phyloP scores from a whole-genome alignment of 2,329 filamentous ascomycete species.

The Apiospora sp. region DNA sequence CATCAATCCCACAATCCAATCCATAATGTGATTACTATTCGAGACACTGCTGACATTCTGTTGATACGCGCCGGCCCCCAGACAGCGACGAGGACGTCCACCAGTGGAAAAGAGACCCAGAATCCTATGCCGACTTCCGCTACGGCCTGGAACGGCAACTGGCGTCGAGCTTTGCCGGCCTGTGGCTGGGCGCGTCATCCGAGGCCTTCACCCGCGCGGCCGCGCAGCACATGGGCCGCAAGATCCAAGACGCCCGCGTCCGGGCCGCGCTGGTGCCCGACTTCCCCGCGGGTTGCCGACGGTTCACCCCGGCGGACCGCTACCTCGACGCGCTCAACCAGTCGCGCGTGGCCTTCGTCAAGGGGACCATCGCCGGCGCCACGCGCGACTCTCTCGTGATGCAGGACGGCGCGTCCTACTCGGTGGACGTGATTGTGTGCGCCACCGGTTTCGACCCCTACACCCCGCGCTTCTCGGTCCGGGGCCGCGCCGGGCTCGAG shows the following conservation, averaged over 20 bases:
- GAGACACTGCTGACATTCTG: not conserved
- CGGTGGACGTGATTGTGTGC: conserved; percentile 21
- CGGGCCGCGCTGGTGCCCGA: not conserved
- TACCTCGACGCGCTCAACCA: conserved; percentile 16
- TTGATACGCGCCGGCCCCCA: conserved; percentile 31
- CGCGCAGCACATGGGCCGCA: not conserved
- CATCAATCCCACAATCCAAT: not conserved
- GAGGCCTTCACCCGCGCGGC: not conserved
- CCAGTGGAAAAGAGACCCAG: conserved; percentile 47
- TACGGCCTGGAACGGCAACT: conserved; percentile 52
- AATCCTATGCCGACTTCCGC: conserved; percentile 49
- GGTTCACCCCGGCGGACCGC: conserved; percentile 19
- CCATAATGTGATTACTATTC: not conserved
- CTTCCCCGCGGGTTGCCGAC: conserved; percentile 17
- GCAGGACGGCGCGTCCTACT: not conserved
- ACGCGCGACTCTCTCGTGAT: not conserved
- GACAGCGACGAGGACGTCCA: conserved; percentile 49
- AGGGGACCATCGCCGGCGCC: not conserved
- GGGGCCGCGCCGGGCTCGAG: not conserved
- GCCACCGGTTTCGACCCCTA: conserved; percentile 21
- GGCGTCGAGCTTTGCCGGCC: not conserved
- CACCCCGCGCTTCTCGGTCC: conserved; percentile 12
- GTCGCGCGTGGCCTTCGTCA: not conserved
- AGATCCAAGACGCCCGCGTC: not conserved
- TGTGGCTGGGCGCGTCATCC: not conserved